phyloP scores from a whole-genome alignment of 2,329 filamentous ascomycete species.

The Xylaria sp. region DNA sequence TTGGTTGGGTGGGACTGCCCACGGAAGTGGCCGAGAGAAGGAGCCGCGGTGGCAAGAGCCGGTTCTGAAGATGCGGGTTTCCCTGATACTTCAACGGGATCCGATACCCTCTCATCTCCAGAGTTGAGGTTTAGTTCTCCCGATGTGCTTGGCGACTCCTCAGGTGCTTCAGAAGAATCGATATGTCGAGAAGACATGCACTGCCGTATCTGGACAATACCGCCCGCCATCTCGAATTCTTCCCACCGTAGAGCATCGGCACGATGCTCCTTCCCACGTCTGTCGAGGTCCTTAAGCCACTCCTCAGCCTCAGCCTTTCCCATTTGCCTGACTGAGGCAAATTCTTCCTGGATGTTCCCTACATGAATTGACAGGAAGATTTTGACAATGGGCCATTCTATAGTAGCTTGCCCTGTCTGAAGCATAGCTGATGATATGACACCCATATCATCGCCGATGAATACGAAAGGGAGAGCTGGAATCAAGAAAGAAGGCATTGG shows the following conservation, averaged over 20 bases:
- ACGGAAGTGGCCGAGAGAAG: neutral
- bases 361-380: conserved; percentile 60
- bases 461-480: conserved; percentile 63
- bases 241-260: conserved; percentile 66
- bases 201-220: conserved; percentile 36
- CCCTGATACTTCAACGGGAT: neutral
- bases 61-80: neutral
- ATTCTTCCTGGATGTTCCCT: conserved; percentile 55
- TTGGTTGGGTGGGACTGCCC: neutral
- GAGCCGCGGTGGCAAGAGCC: neutral
- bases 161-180: neutral
- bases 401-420: conserved; percentile 44
- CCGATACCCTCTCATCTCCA: neutral
- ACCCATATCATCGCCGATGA: conserved; percentile 57
- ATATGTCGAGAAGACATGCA: conserved; percentile 19
- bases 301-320: conserved; percentile 66
- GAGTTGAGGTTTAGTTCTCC: neutral
- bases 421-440: conserved; percentile 54
- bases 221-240: conserved; percentile 57
- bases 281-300: conserved; percentile 71
- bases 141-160: neutral
- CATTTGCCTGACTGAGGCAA: conserved; percentile 58
- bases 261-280: conserved; percentile 54
- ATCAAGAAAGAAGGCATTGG: conserved; percentile 56
- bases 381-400: conserved; percentile 53